A percentile compares a stretch with the other conserved stretches of the same genome.
These are phyloP conservation scores for Stephanocyclus meneghinianus DNA, from an alignment of 352 stramenopile genomes.

Conservation along the genomic window DNA sequence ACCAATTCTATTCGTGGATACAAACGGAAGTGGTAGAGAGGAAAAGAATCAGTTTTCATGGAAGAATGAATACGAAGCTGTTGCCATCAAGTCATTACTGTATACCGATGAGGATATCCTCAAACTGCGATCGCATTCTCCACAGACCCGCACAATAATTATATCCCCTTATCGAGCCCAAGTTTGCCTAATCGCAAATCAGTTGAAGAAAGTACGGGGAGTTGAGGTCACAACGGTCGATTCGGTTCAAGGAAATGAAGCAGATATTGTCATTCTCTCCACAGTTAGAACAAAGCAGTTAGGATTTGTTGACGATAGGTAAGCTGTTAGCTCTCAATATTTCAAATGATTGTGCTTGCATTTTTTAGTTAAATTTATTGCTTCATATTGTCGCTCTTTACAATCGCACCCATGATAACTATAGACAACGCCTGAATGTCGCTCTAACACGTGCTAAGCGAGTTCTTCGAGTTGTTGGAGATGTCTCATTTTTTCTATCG, in stretches of 20 bases:
- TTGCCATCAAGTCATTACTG: conserved; percentile 41
- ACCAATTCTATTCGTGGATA: conserved; percentile 41
- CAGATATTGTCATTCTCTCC: conserved; percentile 96
- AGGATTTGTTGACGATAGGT: conserved; percentile 72
- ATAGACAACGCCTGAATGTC: conserved; percentile 70
- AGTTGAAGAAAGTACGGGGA: conserved; percentile 18
- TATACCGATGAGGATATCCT: conserved; percentile 43
- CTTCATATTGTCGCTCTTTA: too few species aligned
- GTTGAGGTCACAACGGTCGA: conserved; percentile 87
- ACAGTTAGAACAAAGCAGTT: conserved; percentile 84
- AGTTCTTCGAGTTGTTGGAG: conserved; percentile 42
- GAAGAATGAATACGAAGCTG: conserved; percentile 47
- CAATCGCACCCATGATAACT: too few species aligned
- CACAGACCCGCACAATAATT: conserved; percentile 29
- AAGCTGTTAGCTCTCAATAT: too few species aligned
- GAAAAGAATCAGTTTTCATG: conserved; percentile 35
- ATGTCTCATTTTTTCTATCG: conserved; percentile 20
- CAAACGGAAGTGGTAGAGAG: conserved; percentile 28
- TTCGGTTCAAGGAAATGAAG: conserved; percentile 95
- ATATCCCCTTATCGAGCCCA: conserved; percentile 35
- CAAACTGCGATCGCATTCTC: conserved; percentile 10
- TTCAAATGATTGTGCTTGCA: too few species aligned
- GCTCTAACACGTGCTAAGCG: conserved; percentile 73
- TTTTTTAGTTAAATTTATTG: too few species aligned
- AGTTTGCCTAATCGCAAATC: conserved; percentile 10